Evolutionary conservation across 768 basidiomycete genomes (phyloP).

Genomic region (Cytidiella melzeri): DNA sequence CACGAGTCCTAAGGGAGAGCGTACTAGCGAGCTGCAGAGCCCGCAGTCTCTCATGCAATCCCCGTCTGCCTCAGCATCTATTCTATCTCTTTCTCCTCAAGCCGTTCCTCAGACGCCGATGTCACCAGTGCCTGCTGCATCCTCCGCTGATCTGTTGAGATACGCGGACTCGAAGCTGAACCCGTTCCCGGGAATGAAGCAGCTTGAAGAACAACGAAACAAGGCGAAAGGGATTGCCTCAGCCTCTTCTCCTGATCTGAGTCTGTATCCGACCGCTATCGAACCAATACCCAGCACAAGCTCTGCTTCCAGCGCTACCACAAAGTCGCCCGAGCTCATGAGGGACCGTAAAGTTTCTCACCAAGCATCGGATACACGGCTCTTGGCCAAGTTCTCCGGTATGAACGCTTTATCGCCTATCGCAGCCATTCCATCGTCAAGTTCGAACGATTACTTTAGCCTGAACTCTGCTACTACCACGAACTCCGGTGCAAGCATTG

Average conservation of each 20-base stretch:
- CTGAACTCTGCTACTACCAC: conserved; percentile 30
- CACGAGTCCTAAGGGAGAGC: conserved; percentile 44
- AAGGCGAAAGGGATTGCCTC: conserved; percentile 46
- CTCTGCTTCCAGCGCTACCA: conserved; percentile 43
- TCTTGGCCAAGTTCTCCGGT: conserved; percentile 47
- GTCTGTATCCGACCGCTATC: conserved; percentile 36
- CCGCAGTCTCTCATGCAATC: conserved; percentile 44
- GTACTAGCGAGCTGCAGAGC: conserved; percentile 14
- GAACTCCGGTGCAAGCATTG: conserved; percentile 23
- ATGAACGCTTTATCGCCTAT: conserved; percentile 32
- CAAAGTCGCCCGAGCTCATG: conserved; percentile 38
- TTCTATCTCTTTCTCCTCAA: conserved; percentile 54
- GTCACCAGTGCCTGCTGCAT: conserved; percentile 76
- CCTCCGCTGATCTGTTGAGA: conserved; percentile 62
- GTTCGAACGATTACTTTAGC: conserved; percentile 45
- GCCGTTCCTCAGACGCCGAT: conserved; percentile 44
- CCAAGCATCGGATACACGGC: conserved; percentile 63
- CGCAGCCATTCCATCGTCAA: conserved; percentile 38
- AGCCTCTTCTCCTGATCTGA: conserved; percentile 45
- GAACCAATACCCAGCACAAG: conserved; percentile 29
- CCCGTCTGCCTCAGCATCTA: conserved; percentile 59
- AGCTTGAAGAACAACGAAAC: conserved; percentile 67
- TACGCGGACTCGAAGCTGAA: conserved; percentile 78
- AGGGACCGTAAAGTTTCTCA: conserved; percentile 63
- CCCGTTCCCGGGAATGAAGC: conserved; percentile 84